Evolutionary conservation across 2,329 filamentous ascomycete genomes (phyloP).

Genomic region (Fusarium vanettenii): DNA sequence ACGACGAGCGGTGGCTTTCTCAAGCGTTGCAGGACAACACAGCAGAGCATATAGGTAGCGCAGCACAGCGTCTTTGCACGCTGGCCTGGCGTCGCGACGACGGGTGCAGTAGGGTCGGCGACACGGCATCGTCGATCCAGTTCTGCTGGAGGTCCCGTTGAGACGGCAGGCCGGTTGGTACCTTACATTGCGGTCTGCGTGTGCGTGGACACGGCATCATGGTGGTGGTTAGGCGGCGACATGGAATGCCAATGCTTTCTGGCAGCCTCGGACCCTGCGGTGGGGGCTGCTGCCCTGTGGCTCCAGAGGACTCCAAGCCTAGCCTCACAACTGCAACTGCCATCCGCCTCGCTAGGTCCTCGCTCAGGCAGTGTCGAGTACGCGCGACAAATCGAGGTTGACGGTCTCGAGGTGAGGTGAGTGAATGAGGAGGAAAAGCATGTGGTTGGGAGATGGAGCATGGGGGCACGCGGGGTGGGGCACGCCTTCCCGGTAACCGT

Average conservation of each 20-base stretch:
- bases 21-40: conserved; percentile 36
- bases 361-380: neutral
- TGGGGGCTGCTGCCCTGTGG: conserved; percentile 5
- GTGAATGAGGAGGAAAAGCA: conserved; percentile 38
- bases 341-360: neutral
- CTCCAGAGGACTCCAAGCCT: conserved; percentile 3
- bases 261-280: conserved; percentile 18
- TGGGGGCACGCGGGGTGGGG: conserved; percentile 45
- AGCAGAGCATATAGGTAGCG: conserved; percentile 24
- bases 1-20: conserved; percentile 24
- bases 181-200: conserved; percentile 39
- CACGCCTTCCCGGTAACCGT: conserved; percentile 32
- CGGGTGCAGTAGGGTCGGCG: conserved; percentile 25
- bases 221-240: conserved; percentile 1
- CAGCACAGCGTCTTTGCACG: conserved; percentile 25
- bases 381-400: conserved; percentile 1
- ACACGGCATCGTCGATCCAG: conserved; percentile 35
- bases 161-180: conserved; percentile 33
- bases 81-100: conserved; percentile 29
- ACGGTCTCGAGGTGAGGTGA: conserved; percentile 24
- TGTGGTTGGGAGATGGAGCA: conserved; percentile 48
- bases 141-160: conserved; percentile 12
- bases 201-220: conserved; percentile 27
- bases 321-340: neutral
- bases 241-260: conserved; percentile 28